Base-by-base conservation (phyloP, 352 stramenopile species). In the Phytophthora constricta region DNA sequence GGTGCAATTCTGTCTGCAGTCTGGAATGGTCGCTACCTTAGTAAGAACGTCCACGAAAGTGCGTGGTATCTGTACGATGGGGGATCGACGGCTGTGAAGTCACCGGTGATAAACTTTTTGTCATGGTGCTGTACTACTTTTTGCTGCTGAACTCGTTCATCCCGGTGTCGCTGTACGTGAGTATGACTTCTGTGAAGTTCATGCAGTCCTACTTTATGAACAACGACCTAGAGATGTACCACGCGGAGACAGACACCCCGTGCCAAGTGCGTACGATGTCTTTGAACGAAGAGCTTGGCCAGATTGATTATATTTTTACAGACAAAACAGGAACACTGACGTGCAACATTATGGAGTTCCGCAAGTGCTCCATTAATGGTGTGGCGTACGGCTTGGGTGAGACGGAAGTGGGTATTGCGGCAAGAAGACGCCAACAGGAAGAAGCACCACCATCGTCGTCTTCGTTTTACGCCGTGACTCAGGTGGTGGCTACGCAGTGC, bases 291-390 rank as follows among this genome's bases (percentile, higher is more conserved):
- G 93, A 98, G 43, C 76, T 98, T 3, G 95, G 95, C 1, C 94
- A 98, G 76, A 93, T 98, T 39, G 87, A 93, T 65, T 97, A 97
- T 68, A 92, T 98, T 25, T 98, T 98, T 56, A 92, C 76, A 31
- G 96, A 98, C 72, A 98, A 98, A 76, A 98, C 96, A 11, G 96
- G 96, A 17, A 99, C 96, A 10, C 67, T 99, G 25, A 99, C 96
- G 46, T 95, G 92, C 59, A 99, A 99, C 71, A 84, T 98, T 26
- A 99, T 99, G 96, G 89, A 98, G 68, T 99, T 99, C 72, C 97
- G 98, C 48, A 96, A 97, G 57, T 99, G 93, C 70, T 97, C 91
- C 26, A 97, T 99, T 49, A 96, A 98, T 66, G 95, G 94, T 33
- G 78, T 97, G 20, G 72, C 91, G 22, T 99, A 98, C 74, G 97